A percentile compares a stretch with the other conserved stretches of the same genome.
phyloP scores from a whole-genome alignment of 192 early-diverging fungal genomes.

The Backusella liffmaniae region DNA sequence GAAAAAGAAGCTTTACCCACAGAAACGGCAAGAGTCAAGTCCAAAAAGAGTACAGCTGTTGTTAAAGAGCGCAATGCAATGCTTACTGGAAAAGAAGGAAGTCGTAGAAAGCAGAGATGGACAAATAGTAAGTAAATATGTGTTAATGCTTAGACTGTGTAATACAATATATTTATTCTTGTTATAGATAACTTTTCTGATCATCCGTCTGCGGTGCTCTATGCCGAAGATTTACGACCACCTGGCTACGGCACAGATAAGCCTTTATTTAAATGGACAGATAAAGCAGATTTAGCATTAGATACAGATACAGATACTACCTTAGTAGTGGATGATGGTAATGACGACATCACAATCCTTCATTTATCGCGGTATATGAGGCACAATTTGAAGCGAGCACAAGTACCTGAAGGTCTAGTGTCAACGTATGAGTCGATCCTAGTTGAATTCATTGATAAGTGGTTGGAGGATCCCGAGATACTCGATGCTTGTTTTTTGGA shows the following conservation, averaged over 20 bases:
- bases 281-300: background rate
- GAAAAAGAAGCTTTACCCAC: background rate
- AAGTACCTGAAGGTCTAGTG: constrained; percentile 50
- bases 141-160: too few species aligned
- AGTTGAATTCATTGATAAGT: constrained; percentile 40
- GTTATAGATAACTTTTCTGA: constrained; percentile 52
- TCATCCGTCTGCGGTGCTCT: constrained; percentile 51
- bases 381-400: constrained; percentile 46
- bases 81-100: constrained; percentile 46
- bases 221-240: constrained; percentile 44
- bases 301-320: background rate
- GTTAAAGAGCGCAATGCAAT: constrained; percentile 44
- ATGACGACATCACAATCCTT: constrained; percentile 10
- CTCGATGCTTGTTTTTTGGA: constrained; percentile 25
- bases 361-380: constrained; percentile 38
- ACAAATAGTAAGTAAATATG: constrained; percentile 51
- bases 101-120: constrained; percentile 46
- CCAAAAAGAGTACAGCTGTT: constrained; percentile 34
- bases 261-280: background rate
- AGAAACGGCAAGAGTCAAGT: constrained; percentile 22
- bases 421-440: constrained; percentile 46
- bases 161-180: constrained; percentile 1
- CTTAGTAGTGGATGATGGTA: background rate
- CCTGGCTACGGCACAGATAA: constrained; percentile 41
- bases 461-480: constrained; percentile 10